Evolutionary conservation across 169 alveolate species (phyloP), one percentile per base, ranked within the genome.

Genomic region (Plasmodium knowlesi): DNA sequence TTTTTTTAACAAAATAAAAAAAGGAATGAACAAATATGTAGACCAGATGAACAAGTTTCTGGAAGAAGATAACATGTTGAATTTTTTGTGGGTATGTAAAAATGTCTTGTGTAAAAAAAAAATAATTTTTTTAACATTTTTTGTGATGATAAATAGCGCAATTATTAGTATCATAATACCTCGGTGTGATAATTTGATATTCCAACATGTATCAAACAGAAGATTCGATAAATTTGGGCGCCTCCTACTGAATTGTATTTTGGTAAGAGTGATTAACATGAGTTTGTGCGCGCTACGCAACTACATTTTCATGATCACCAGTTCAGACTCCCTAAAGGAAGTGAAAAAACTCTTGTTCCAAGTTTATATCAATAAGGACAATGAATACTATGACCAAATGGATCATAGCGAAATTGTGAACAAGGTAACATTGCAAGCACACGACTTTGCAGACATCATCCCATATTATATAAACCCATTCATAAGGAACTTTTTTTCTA

Each of bases 401-500:
- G 81, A 85, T 74, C 81, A 85, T 41, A 85, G 70, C 14, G 32
- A 30, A 30, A 72, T 85, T 19, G 79, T 85, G 30, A 85, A 85
- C 41, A 85, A 25, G 41, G 19, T 85, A 85, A 85, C 93, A 0
- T 72, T 85, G 80, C 86, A 85, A 30, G 54, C 93, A 2, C 84
- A 85, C 61, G 84, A 85, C 22, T 85, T 85, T 74, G 53, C 93
- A 50, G 79, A 85, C 41, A 85, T 85, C 8, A 85, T 85, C 39
- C 85, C 93, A 1, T 85, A 85, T 41, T 85, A 85, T 85, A 85
- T 85, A 30, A 85, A 74, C 34, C 93, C 93, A 25, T 25, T 85
- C 19, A 74, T 85, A 50, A 2, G 93, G 1, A 85, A 85, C 53
- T 72, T 85, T n/a, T 85, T 85, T 74, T 85, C 93, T 1, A 74